Base-by-base conservation (phyloP, 2,329 filamentous ascomycete species). In the Diaporthe amygdali region DNA sequence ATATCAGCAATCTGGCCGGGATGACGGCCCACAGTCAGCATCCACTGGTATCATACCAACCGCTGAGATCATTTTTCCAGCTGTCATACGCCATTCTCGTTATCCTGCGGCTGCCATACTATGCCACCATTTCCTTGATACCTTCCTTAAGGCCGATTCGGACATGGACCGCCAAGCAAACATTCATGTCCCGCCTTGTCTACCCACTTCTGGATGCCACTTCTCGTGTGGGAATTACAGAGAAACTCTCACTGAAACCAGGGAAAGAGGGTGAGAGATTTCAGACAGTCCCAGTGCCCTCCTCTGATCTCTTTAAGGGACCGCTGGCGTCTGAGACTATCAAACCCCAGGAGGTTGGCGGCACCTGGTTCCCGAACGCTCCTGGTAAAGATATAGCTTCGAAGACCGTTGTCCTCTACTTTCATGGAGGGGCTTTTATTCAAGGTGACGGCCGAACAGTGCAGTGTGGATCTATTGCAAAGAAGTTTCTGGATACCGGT, bases 361-460 rank as follows among this genome's bases (percentile, higher is more conserved):
- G 75, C 0, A 77, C 74, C 2, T 78, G 76, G 76, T 77, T 73
- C 51, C 76, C 76, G 7, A 8, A 44, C 22, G 15, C 69, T 37
- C 34, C 73, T 54, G 39, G 30, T n/a, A 6, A 47, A n/a, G 64
- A 66, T 37, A 27, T 68, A 15, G 32, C 51, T 44, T 68, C 66
- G 14, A 71, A 69, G 41, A 78, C 75, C 0, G 81, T 86, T 3
- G 74, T 86, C 12, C 77, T 87, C 4, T 85, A 87, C 70, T 79
- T 86, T 66, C 85, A 87, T 72, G 85, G 85, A 54, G 85, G 85
- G 32, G 85, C 83, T 0, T 87, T 80, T 74, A 81, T 86, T 0
- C 66, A 68, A 34, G 66, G 51, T 14, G 49, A 77, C 82, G 25
- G 84, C 82, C 51, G 82, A 84, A 70, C 84, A 83, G 20, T 75